phyloP scores from a whole-genome alignment of 2,329 filamentous ascomycete species.

The Mycogone perniciosa region DNA sequence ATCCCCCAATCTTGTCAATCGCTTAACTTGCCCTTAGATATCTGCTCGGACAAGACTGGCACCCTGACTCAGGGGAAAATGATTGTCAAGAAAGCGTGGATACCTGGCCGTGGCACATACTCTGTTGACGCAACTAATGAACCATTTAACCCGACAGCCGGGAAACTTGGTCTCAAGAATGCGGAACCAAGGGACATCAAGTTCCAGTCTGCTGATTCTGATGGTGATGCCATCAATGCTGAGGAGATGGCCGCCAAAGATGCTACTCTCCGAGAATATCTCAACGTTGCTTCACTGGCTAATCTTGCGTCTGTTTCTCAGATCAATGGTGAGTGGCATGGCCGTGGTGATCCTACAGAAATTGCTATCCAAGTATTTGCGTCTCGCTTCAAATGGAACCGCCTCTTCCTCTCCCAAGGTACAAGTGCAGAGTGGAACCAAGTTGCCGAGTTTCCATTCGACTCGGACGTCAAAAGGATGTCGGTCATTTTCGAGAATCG shows the following conservation, averaged over 20 bases:
- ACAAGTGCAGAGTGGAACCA: conserved; percentile 48
- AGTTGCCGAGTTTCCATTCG: conserved; percentile 65
- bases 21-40: conserved; percentile 31
- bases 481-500: conserved; percentile 56
- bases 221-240: conserved; percentile 22
- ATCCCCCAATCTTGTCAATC: conserved; percentile 1
- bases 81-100: conserved; percentile 47
- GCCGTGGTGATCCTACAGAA: conserved; percentile 58
- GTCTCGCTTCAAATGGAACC: conserved; percentile 59
- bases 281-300: conserved; percentile 58
- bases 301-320: conserved; percentile 59
- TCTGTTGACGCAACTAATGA: conserved; percentile 44
- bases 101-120: conserved; percentile 42
- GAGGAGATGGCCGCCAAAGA: conserved; percentile 35
- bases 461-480: conserved; percentile 72
- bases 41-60: conserved; percentile 53
- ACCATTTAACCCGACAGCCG: conserved; percentile 51
- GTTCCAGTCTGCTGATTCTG: conserved; percentile 20
- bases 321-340: conserved; percentile 50
- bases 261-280: conserved; percentile 44
- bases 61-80: conserved; percentile 49
- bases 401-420: conserved; percentile 43
- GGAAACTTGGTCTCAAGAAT: conserved; percentile 36
- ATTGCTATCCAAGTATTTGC: conserved; percentile 72
- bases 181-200: conserved; percentile 31